Conservation (phyloP, 306 rosid genomes). For the Prunus mira region DNA sequence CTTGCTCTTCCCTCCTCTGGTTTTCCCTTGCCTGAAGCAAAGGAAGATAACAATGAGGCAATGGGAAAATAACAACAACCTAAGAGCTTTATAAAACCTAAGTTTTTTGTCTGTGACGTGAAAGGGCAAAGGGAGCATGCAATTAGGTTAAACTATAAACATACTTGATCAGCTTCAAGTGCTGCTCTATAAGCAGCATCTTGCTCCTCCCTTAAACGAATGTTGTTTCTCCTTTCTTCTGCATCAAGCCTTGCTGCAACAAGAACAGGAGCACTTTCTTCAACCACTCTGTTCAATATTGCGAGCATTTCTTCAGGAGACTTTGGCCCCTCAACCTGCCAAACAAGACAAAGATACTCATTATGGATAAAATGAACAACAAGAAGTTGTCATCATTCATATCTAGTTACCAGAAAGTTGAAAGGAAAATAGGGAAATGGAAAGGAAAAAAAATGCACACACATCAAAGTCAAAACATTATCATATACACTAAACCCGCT, state of each 20-base stretch:
- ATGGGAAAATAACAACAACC: slow-evolving; percentile 12
- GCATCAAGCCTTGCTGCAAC: slow-evolving; percentile 81
- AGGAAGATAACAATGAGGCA: slow-evolving; percentile 25
- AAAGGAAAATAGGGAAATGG: neutral
- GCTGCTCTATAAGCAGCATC: slow-evolving; percentile 99
- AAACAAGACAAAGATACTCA: slow-evolving; percentile 20
- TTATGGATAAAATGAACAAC: slow-evolving; percentile 7
- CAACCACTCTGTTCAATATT: slow-evolving; percentile 75
- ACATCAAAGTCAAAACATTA: neutral
- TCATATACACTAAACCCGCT: neutral
- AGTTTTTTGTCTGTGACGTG: neutral
- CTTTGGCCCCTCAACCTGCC: slow-evolving; percentile 86
- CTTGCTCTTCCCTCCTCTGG: slow-evolving; percentile 89
- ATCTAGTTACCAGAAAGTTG: neutral
- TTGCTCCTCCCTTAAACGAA: slow-evolving; percentile 92
- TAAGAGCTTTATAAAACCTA: slow-evolving; percentile 18
- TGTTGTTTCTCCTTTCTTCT: slow-evolving; percentile 79
- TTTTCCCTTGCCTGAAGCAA: slow-evolving; percentile 82
- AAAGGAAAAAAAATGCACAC: neutral
- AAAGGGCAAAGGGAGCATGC: slow-evolving; percentile 5
- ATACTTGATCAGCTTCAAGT: slow-evolving; percentile 98
- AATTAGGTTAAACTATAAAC: slow-evolving; percentile 13
- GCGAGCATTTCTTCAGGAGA: slow-evolving; percentile 85
- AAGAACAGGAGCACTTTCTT: slow-evolving; percentile 87
- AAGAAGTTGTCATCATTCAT: neutral